Percentiles rank a stretch among this genome's conserved stretches.
Conservation (phyloP, 352 stramenopile species). For the Phytophthora ohioensis region DNA sequence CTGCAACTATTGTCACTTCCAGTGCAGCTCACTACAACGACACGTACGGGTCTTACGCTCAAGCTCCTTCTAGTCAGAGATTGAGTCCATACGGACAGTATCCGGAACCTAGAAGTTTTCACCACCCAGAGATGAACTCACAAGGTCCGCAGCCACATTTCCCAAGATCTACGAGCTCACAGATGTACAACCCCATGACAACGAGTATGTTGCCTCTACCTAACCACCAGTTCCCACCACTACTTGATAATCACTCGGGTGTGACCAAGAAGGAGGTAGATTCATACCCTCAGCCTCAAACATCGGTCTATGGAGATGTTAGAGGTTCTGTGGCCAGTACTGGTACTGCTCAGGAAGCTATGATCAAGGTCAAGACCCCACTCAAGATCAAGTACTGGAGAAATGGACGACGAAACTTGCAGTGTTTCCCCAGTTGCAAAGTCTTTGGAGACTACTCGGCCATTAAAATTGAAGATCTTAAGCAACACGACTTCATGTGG, state of each 20-base stretch:
- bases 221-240: constrained; percentile 65
- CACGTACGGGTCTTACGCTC: constrained; percentile 45
- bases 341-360: constrained; percentile 69
- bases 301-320: constrained; percentile 25
- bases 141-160: constrained; percentile 40
- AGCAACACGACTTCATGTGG: constrained; percentile 93
- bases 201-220: constrained; percentile 34
- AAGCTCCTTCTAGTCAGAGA: constrained; percentile 21
- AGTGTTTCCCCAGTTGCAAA: constrained; percentile 91
- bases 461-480: constrained; percentile 90
- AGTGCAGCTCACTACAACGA: constrained; percentile 42
- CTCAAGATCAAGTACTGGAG: constrained; percentile 92
- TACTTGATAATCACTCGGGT: constrained; percentile 47
- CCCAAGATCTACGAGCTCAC: constrained; percentile 33
- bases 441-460: constrained; percentile 92
- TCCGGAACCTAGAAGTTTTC: constrained; percentile 29
- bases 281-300: constrained; percentile 32
- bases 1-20: constrained; percentile 15
- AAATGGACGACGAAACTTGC: constrained; percentile 90
- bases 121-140: constrained; percentile 40
- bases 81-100: constrained; percentile 40
- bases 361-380: constrained; percentile 90
- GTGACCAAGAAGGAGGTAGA: constrained; percentile 54
- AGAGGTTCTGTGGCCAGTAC: constrained; percentile 23
- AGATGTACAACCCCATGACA: constrained; percentile 44